These are phyloP conservation scores for Cystofilobasidium bisporidii DNA, from an alignment of 768 basidiomycete genomes.

Conservation along the genomic window DNA sequence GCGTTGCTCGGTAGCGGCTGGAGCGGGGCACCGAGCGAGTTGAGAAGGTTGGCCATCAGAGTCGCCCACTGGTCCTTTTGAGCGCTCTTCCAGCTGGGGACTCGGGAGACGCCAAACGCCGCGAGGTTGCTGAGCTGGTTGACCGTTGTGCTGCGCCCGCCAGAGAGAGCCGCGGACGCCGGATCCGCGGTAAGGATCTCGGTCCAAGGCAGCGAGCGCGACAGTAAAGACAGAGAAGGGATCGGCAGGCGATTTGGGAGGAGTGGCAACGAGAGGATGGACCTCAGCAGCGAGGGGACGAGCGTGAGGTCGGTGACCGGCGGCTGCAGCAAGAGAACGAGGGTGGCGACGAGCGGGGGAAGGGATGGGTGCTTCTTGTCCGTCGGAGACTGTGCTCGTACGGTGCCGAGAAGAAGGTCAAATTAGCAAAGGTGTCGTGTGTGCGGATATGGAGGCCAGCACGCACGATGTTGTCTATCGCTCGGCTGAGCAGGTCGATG, in stretches of 20 bases:
- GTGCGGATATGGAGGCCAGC: no score
- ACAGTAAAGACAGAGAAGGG: constrained; percentile 54
- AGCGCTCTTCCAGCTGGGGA: constrained; percentile 37
- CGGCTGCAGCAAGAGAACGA: constrained; percentile 42
- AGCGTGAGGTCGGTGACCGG: constrained; percentile 39
- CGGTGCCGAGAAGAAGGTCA: no score
- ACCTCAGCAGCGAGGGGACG: constrained; percentile 43
- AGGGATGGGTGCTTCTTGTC: constrained; percentile 51
- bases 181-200: constrained; percentile 38
- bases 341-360: constrained; percentile 43
- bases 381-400: constrained; percentile 51
- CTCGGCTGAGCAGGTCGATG: neutral
- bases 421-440: no score
- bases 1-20: neutral
- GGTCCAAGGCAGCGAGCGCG: constrained; percentile 53
- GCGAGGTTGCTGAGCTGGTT: constrained; percentile 39
- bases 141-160: neutral
- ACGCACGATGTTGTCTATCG: constrained; percentile 9
- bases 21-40: constrained; percentile 35
- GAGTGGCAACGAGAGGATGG: constrained; percentile 62
- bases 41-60: constrained; percentile 47
- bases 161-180: constrained; percentile 26
- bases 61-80: constrained; percentile 38
- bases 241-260: constrained; percentile 61
- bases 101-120: constrained; percentile 56